phyloP scores from a whole-genome alignment of 495 filamentous ascomycete species.

The Lasiosphaeria hispida region DNA sequence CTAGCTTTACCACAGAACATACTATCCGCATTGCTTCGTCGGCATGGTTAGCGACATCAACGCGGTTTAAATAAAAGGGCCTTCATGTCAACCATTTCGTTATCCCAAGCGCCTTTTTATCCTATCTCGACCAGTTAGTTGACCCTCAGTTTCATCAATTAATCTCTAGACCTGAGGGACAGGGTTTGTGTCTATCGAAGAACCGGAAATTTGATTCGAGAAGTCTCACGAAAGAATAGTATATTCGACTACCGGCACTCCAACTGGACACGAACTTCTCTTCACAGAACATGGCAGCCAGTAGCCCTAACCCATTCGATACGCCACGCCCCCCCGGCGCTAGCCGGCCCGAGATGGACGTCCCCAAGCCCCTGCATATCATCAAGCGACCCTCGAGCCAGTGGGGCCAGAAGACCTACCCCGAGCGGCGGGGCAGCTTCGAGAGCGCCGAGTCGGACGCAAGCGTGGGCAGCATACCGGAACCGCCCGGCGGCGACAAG shows the following conservation, averaged over 20 bases:
- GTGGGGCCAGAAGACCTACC: background rate
- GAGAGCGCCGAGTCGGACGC: conserved; percentile 19
- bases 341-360: conserved; percentile 2
- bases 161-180: too few species aligned
- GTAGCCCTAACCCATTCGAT: too few species aligned
- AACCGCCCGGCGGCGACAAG: conserved; percentile 11
- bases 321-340: background rate
- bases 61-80: background rate
- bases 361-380: conserved; percentile 34
- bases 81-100: too few species aligned
- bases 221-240: too few species aligned
- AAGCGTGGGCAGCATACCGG: conserved; percentile 24
- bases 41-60: conserved; percentile 14
- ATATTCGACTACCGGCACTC: too few species aligned
- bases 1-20: background rate
- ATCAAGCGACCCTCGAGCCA: conserved; percentile 22
- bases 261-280: too few species aligned
- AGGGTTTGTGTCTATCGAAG: too few species aligned
- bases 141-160: too few species aligned
- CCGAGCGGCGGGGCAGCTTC: conserved; percentile 11
- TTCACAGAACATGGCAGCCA: too few species aligned
- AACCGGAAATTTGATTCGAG: too few species aligned
- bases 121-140: too few species aligned
- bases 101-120: too few species aligned
- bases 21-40: conserved; percentile 12